These are phyloP conservation scores for Schizosaccharomyces japonicus DNA, from an alignment of 805 yeast genomes.

Conservation along the genomic window DNA sequence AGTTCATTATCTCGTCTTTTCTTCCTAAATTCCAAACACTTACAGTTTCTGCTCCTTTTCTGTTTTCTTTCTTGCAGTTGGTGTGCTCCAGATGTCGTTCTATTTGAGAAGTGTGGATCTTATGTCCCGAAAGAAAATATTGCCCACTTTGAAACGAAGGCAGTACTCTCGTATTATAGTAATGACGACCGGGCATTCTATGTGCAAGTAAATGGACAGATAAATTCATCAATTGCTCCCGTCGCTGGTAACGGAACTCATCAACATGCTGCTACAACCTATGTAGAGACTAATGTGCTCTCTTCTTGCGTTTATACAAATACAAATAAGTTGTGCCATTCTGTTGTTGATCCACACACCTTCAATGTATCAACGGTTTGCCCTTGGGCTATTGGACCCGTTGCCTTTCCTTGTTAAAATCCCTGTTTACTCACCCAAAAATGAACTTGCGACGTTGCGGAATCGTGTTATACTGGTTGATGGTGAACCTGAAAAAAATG, in stretches of 20 bases:
- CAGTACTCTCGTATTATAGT: not conserved
- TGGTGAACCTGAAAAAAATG: conserved; percentile 4
- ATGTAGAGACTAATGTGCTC: not conserved
- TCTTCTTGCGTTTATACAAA: not conserved
- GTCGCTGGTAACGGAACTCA: not conserved
- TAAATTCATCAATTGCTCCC: not conserved
- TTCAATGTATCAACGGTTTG: not conserved
- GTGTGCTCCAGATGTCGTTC: not conserved
- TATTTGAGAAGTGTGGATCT: not conserved
- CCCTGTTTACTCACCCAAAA: not conserved
- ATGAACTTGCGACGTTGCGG: not conserved
- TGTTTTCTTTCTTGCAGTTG: not conserved
- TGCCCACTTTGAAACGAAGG: not conserved
- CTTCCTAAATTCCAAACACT: too few relatives aligned
- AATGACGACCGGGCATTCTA: not conserved
- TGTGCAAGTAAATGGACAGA: not conserved
- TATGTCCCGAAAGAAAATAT: not conserved
- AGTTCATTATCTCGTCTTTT: too few relatives aligned
- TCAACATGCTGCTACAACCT: not conserved
- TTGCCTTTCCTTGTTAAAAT: not conserved
- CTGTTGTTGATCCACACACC: not conserved
- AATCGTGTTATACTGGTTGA: not conserved
- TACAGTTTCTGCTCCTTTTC: not conserved
- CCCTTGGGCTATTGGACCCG: conserved; percentile 2
- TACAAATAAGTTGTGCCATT: not conserved